Conservation (phyloP, 805 yeast genomes). For the Yarrowia bubula region DNA sequence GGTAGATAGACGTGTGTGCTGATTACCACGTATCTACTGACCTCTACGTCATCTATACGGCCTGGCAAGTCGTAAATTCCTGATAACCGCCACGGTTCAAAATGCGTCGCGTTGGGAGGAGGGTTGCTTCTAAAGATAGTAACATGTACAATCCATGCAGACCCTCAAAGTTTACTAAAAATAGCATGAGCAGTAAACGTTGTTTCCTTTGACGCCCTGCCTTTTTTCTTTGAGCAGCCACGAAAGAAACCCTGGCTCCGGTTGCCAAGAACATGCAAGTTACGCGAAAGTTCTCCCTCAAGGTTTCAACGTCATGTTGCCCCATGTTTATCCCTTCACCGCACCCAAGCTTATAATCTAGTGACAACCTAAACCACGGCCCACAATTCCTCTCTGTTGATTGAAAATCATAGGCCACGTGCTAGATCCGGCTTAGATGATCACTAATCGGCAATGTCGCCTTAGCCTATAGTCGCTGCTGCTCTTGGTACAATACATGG, state of each 20-base stretch:
- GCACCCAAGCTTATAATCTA: too few species aligned
- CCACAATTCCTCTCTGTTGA: not conserved
- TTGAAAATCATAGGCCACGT: not conserved
- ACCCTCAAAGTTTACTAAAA: constrained; percentile 15
- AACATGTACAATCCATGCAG: constrained; percentile 25
- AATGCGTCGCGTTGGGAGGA: not conserved
- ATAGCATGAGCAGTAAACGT: not conserved
- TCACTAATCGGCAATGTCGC: too few species aligned
- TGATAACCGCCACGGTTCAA: not conserved
- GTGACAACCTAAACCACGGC: not conserved
- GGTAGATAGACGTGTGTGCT: too few species aligned
- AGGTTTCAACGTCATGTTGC: not conserved
- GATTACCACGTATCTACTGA: too few species aligned
- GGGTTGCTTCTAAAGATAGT: constrained; percentile 14
- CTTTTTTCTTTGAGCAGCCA: not conserved
- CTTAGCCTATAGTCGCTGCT: too few species aligned
- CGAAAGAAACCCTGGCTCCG: not conserved
- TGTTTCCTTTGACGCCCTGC: not conserved
- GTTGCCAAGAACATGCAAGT: not conserved
- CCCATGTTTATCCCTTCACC: not conserved
- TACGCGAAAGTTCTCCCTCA: not conserved
- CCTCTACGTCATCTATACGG: too few species aligned
- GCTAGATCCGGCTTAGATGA: not conserved
- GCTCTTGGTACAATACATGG: too few species aligned
- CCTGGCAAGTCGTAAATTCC: too few species aligned